These are phyloP conservation scores for Musa beccarii DNA, from an alignment of 176 grass and related monocot species.

Conservation along the genomic window DNA sequence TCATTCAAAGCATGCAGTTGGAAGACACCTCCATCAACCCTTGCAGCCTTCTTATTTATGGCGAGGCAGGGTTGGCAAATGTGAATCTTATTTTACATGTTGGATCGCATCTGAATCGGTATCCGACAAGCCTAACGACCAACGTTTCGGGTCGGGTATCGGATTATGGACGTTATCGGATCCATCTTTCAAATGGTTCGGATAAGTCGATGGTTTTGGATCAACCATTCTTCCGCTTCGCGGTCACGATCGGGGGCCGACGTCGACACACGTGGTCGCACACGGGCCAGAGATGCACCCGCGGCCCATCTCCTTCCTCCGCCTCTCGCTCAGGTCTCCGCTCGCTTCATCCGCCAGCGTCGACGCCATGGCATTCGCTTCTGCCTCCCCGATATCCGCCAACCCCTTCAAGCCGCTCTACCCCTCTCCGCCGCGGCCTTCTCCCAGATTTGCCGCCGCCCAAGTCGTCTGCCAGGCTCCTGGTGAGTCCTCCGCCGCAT, in stretches of 20 bases:
- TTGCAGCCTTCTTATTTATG: too few species aligned
- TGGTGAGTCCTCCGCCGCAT: not conserved
- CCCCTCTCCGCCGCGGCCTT: constrained; percentile 2
- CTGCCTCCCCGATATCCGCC: constrained; percentile 37
- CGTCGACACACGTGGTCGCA: constrained; percentile 43
- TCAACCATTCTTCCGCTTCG: too few species aligned
- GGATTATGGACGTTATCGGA: too few species aligned
- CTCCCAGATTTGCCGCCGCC: not conserved
- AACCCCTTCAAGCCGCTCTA: constrained; percentile 5
- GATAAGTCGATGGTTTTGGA: too few species aligned
- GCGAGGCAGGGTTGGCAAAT: too few species aligned
- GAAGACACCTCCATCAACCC: too few species aligned
- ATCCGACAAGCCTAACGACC: too few species aligned
- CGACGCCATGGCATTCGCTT: constrained; percentile 43
- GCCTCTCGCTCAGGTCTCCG: not conserved
- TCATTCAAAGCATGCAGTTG: too few species aligned
- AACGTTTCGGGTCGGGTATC: too few species aligned
- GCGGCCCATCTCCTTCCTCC: not conserved
- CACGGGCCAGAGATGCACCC: constrained; percentile 37
- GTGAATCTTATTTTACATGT: too few species aligned
- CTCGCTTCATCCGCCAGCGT: not conserved
- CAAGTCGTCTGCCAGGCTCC: constrained; percentile 41
- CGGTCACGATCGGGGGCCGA: not conserved
- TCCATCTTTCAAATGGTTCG: too few species aligned
- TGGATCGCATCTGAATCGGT: too few species aligned